Base-by-base conservation (phyloP, 768 basidiomycete genomes). In the Mycena amicta region DNA sequence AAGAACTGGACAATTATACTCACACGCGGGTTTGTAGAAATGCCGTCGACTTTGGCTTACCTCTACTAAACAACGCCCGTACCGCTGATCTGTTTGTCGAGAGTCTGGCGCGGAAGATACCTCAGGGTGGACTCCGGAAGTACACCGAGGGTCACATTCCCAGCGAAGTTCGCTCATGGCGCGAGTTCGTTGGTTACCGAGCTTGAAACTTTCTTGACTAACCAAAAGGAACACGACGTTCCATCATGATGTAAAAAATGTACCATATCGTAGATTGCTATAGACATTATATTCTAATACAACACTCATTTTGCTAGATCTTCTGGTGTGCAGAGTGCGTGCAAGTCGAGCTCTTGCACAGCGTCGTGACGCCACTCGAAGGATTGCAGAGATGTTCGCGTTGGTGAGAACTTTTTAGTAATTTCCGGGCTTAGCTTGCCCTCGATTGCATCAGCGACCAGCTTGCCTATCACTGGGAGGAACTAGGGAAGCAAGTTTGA, bases 1-100 rank as follows among this genome's bases (percentile, higher is more conserved):
- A 8, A 37, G 8, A 37, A 18, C 33, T 18, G n/a, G n/a, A 8
- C 33, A 18, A 18, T 37, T 37, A 37, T 37, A 49, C 46, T 64
- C 15, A 27, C 39, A 52, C 30, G n/a, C 55, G 31, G 60, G 47
- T 55, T 18, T 33, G 3, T 65, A 90, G 95, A 63, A 95, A 95
- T 71, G 93, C 94, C 53, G 93, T 96, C 53, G 95, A 98, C 77
- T 98, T 98, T 63, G 97, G 97, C 58, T 73, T 98, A 56, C 90
- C 94, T 12, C 73, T 98, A 55, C 77, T 98, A 64, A 97, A 96
- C 78, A 92, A 98, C 70, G 85, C 94, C 51, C 87, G 86, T 56
- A 90, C 87, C 57, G 97, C 96, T 2, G 82, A 88, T 63, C 82
- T 99, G 50, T 97, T 94, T 71, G 95, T 98, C 31, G 92, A 96